Evolutionary conservation across 2,329 filamentous ascomycete genomes (phyloP), one percentile per base, ranked within the genome.

Genomic region (Pseudogymnoascus sp.): DNA sequence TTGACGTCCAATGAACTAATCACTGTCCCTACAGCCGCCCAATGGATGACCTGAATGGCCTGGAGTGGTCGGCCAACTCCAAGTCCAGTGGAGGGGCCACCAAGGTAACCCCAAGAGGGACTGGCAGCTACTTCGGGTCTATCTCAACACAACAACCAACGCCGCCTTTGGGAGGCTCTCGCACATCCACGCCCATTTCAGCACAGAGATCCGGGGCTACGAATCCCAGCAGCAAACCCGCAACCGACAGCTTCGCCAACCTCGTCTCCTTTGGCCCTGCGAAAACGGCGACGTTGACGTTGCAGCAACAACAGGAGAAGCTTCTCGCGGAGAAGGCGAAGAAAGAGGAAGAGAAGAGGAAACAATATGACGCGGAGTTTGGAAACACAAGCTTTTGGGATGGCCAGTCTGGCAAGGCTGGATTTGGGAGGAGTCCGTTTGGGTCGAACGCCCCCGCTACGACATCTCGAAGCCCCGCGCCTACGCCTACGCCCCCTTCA

Each of bases 301-400:
- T 96, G 67, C 84, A 89, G 67, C 90, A 96, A 74, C 87, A 91
- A 69, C 90, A 91, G 74, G 83, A 85, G 65, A 84, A 83, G 64
- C 74, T 88, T 38, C 81, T 85, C 66, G 82, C 80, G 3, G 84
- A 88, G 74, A 90, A 85, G 75, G 79, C 82, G 35, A 84, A 79
- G 72, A 90, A 93, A 72, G 89, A 92, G 65, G 88, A 87, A 63
- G 88, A 92, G 72, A 83, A 84, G 71, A 83, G 82, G 69, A 87
- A 82, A 69, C 84, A 87, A 72, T 83, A 87, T 69, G 90, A 94
- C 67, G 81, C 84, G 31, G 86, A 93, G 65, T 97, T 91, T 74
- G 91, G 90, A 2, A 85, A 87, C 69, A 82, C 83, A 10, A 84
- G 86, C 65, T 91, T 91, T 72, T 92, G 89, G 86, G 89, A 94